Evolutionary conservation across 768 basidiomycete species (phyloP).

Genomic region (Suillus plorans): DNA sequence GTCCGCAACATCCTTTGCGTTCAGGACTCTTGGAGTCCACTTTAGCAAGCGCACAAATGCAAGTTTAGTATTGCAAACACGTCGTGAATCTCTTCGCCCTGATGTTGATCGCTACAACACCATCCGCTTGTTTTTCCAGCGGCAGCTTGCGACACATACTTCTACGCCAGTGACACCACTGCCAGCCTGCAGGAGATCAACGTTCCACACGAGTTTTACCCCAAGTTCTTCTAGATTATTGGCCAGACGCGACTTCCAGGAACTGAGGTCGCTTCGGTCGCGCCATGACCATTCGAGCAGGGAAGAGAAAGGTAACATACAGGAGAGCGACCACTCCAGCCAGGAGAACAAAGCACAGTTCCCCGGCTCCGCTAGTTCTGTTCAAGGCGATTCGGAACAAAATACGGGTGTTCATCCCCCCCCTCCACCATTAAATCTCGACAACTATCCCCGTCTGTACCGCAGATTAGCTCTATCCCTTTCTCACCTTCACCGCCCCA

Average conservation of each 20-base stretch:
- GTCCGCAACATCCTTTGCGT: constrained; percentile 11
- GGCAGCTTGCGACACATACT: constrained; percentile 22
- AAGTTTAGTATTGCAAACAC: constrained; percentile 23
- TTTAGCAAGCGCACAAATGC: constrained; percentile 5
- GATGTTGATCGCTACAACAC: constrained; percentile 55
- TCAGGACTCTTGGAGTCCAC: constrained; percentile 7
- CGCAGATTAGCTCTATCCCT: constrained; percentile 75
- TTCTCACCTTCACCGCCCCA: constrained; percentile 76
- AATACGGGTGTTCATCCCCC: constrained; percentile 7
- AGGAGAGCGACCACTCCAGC: neutral
- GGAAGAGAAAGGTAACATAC: neutral
- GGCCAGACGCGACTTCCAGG: neutral
- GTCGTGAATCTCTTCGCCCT: constrained; percentile 24
- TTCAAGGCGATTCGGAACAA: neutral
- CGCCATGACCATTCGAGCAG: constrained; percentile 17
- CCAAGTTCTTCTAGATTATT: neutral
- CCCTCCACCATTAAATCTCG: constrained; percentile 40
- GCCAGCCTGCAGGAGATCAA: neutral
- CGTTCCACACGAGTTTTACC: neutral
- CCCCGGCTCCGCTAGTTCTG: constrained; percentile 4
- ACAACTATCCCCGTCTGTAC: constrained; percentile 81
- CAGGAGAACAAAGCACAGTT: constrained; percentile 7
- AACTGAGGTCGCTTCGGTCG: neutral
- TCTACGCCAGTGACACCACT: constrained; percentile 2
- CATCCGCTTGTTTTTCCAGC: constrained; percentile 59